Conservation (phyloP, 1,139 yeast species). For the Wickerhamomyces sp. region DNA sequence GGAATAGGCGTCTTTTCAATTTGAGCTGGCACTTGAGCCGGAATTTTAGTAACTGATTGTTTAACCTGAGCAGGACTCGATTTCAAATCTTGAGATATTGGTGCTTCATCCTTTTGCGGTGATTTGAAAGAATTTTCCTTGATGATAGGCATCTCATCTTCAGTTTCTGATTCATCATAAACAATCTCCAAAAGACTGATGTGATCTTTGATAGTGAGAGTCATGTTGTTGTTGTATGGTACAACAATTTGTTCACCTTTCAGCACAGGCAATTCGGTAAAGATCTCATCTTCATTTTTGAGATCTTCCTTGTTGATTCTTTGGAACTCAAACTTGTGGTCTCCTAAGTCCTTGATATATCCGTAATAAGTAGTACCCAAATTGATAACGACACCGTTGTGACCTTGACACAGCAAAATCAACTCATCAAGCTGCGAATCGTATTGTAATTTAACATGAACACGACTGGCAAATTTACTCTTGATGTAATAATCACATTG, state of each 20-base stretch:
- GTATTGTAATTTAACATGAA: conserved; percentile 45
- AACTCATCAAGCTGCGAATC: conserved; percentile 23
- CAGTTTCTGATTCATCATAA: conserved; percentile 29
- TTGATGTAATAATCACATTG: conserved; percentile 50
- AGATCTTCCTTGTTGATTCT: conserved; percentile 13
- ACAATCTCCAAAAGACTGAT: conserved; percentile 16
- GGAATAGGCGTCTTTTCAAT: not conserved
- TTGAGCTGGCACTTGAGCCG: not conserved
- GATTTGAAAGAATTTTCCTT: conserved; percentile 2
- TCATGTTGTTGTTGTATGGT: conserved; percentile 49
- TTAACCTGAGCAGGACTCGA: not conserved
- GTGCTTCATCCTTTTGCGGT: not conserved
- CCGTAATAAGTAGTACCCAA: conserved; percentile 26
- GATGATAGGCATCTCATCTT: conserved; percentile 26
- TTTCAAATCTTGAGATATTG: not conserved
- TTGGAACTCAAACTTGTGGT: conserved; percentile 11
- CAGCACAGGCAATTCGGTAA: conserved; percentile 45
- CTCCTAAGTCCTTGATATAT: conserved; percentile 12
- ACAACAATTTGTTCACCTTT: conserved; percentile 50
- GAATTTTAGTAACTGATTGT: not conserved
- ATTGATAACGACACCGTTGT: conserved; percentile 29
- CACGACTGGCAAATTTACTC: conserved; percentile 62
- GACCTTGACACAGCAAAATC: conserved; percentile 31
- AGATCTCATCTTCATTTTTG: conserved; percentile 14
- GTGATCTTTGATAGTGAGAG: conserved; percentile 48